phyloP scores from a whole-genome alignment of 2,329 filamentous ascomycete genomes.

The Pseudogymnoascus sp. region DNA sequence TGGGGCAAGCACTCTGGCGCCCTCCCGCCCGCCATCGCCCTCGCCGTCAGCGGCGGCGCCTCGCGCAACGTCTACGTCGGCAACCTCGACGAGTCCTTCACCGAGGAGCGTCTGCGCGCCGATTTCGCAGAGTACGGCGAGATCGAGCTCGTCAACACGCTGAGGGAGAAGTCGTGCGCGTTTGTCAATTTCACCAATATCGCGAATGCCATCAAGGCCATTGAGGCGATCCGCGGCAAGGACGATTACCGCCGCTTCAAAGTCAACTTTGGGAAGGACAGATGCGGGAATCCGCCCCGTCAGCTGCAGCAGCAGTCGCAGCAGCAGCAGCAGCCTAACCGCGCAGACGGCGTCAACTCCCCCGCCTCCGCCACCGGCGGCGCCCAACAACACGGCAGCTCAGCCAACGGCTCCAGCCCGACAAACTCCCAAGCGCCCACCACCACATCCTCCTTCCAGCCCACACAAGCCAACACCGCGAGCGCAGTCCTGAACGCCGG shows the following conservation, averaged over 20 bases:
- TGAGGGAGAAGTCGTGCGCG: constrained; percentile 97
- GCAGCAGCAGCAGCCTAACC: constrained; percentile 38
- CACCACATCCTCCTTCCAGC: constrained; percentile 37
- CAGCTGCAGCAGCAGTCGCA: constrained; percentile 59
- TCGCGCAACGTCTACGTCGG: constrained; percentile 98
- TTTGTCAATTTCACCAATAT: constrained; percentile 99
- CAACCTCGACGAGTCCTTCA: constrained; percentile 95
- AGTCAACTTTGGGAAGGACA: constrained; percentile 98
- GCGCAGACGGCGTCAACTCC: constrained; percentile 50
- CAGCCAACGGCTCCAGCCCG: constrained; percentile 25
- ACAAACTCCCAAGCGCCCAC: constrained; percentile 38
- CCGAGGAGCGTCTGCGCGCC: constrained; percentile 86
- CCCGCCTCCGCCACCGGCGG: constrained; percentile 30
- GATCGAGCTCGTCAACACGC: constrained; percentile 92
- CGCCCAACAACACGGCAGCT: constrained; percentile 21
- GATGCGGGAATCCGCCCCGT: constrained; percentile 90
- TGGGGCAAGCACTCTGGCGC: constrained; percentile 99
- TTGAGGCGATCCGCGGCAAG: constrained; percentile 87
- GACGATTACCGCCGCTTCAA: constrained; percentile 99
- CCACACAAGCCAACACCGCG: constrained; percentile 46
- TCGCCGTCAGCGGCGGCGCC: constrained; percentile 91
- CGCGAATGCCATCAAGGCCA: constrained; percentile 98
- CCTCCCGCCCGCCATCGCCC: constrained; percentile 86
- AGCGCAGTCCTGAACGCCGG: constrained; percentile 71
- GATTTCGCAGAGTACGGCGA: constrained; percentile 97